These are phyloP conservation scores for Scedosporium dehoogii DNA, from an alignment of 2,329 filamentous ascomycete genomes.

Conservation along the genomic window DNA sequence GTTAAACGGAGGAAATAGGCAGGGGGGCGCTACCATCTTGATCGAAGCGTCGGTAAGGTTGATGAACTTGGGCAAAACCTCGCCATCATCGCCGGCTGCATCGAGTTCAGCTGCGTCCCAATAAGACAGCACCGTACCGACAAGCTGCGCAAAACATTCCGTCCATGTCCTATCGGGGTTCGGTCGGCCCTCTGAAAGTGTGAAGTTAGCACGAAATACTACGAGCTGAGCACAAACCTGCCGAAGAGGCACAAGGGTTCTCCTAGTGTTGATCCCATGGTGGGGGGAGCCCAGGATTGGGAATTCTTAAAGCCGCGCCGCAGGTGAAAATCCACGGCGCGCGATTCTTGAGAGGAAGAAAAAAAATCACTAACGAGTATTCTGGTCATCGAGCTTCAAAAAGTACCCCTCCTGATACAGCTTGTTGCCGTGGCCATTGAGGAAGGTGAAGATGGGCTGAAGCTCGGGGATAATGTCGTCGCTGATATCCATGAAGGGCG, in stretches of 20 bases:
- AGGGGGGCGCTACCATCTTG: slow-evolving; percentile 64
- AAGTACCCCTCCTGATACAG: slow-evolving; percentile 98
- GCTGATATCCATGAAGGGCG: slow-evolving; percentile 74
- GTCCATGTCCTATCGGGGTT: slow-evolving; percentile 84
- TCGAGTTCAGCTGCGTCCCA: slow-evolving; percentile 95
- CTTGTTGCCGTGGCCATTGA: slow-evolving; percentile 94
- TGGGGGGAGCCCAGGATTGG: no score
- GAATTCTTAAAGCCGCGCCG: no score
- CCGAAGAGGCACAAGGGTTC: background rate
- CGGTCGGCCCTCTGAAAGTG: slow-evolving; percentile 63
- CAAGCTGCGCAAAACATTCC: slow-evolving; percentile 93
- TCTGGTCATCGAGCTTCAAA: slow-evolving; percentile 89
- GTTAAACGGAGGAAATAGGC: background rate
- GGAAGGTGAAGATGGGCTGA: slow-evolving; percentile 83
- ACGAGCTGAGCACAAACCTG: no score
- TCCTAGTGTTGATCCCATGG: no score
- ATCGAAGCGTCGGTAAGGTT: slow-evolving; percentile 96
- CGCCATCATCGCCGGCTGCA: slow-evolving; percentile 71
- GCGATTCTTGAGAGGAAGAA: background rate
- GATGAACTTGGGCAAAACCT: slow-evolving; percentile 85
- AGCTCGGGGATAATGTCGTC: slow-evolving; percentile 86
- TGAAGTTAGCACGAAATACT: slow-evolving; percentile 8
- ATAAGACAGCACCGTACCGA: slow-evolving; percentile 86
- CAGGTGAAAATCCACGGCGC: no score
- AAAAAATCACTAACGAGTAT: slow-evolving; percentile 50